Evolutionary conservation across 208 protist genomes (phyloP).

Genomic region (Crithidia sp.): DNA sequence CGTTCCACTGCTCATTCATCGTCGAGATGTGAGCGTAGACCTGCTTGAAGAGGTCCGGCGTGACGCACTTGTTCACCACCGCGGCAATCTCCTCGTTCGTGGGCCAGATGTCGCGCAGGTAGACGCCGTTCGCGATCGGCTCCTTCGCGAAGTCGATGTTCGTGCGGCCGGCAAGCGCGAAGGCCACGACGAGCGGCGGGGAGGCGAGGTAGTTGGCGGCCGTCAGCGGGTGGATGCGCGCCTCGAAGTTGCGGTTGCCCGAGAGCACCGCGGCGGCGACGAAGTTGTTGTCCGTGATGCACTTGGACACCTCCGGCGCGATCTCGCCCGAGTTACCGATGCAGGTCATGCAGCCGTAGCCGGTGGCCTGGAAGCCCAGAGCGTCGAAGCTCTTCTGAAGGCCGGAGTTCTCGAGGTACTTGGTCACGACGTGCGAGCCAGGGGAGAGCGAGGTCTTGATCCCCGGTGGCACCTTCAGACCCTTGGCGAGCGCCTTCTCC

Average conservation of each 20-base stretch:
- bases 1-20: conserved; percentile 93
- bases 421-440: conserved; percentile 95
- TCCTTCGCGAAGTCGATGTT: conserved; percentile 95
- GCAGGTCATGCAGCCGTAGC: conserved; percentile 98
- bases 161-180: conserved; percentile 94
- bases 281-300: conserved; percentile 94
- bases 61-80: conserved; percentile 85
- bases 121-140: conserved; percentile 92
- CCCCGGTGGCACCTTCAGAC: conserved; percentile 87
- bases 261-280: conserved; percentile 94
- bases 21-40: conserved; percentile 93
- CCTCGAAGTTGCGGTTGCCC: conserved; percentile 98
- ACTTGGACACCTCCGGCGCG: conserved; percentile 85
- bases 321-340: conserved; percentile 97
- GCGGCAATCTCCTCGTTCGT: conserved; percentile 84
- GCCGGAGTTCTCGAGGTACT: conserved; percentile 92
- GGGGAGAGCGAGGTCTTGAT: conserved; percentile 97
- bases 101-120: conserved; percentile 97
- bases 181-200: conserved; percentile 95
- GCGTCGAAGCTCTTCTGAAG: conserved; percentile 86
- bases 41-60: conserved; percentile 89
- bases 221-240: conserved; percentile 94
- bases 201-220: conserved; percentile 96
- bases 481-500: conserved; percentile 92
- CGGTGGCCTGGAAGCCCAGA: conserved; percentile 92